A percentile compares a stretch with the other conserved stretches of the same genome.
Conservation (phyloP, 2,329 filamentous ascomycete genomes). For the Neofusicoccum cordaticola region DNA sequence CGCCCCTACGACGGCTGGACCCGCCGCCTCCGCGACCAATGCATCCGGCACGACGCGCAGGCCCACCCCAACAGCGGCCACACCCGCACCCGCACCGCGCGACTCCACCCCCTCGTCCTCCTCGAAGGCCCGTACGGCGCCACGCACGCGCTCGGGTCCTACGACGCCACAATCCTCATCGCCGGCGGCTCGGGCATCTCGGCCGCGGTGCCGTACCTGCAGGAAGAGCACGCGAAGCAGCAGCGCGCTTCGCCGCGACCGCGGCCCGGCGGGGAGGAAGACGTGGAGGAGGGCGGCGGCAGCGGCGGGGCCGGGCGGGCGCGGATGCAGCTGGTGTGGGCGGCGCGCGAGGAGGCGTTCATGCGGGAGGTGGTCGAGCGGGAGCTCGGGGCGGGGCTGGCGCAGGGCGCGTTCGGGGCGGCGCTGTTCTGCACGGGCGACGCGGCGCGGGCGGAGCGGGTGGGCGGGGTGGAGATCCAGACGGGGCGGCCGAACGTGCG, state of each 20-base stretch:
- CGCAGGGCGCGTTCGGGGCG: conserved; percentile 26
- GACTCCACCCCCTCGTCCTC: conserved; percentile 35
- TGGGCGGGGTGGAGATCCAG: not conserved
- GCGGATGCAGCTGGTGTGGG: conserved; percentile 33
- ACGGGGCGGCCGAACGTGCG: conserved; percentile 41
- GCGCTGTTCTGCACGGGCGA: conserved; percentile 16
- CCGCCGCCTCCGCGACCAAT: conserved; percentile 41
- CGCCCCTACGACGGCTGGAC: conserved; percentile 54
- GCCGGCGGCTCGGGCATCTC: conserved; percentile 38
- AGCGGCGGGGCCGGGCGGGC: not conserved
- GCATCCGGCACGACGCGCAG: conserved; percentile 19
- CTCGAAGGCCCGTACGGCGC: conserved; percentile 53
- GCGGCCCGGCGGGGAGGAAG: not conserved
- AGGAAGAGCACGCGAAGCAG: conserved; percentile 1
- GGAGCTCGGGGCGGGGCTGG: conserved; percentile 25
- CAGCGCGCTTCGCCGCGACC: not conserved
- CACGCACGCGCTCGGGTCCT: conserved; percentile 37
- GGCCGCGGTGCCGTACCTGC: conserved; percentile 32
- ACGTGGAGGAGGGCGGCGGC: not conserved
- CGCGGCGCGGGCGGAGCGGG: not conserved
- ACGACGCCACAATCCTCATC: conserved; percentile 37
- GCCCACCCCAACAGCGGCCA: not conserved
- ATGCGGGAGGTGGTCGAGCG: conserved; percentile 24
- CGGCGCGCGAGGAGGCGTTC: conserved; percentile 33
- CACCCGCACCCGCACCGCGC: too few species aligned